Conservation (phyloP, 192 early-diverging fungal genomes). For the Coemansia sp. region DNA sequence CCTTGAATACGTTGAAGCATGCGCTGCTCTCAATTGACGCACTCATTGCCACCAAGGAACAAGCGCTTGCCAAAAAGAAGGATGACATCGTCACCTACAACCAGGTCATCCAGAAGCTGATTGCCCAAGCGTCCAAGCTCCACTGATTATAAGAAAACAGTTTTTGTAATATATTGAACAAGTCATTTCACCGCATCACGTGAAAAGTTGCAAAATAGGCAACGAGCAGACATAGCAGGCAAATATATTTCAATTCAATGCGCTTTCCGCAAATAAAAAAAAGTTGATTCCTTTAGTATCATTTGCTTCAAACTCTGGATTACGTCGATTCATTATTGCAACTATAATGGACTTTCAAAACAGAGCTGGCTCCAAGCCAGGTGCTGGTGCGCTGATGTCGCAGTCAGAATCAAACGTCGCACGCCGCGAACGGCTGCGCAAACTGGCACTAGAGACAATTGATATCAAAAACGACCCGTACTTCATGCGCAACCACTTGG, state of each 20-base stretch:
- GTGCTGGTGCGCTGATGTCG: conserved; percentile 85
- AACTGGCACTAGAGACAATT: conserved; percentile 93
- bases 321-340: background rate
- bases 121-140: conserved; percentile 41
- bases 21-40: conserved; percentile 28
- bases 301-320: background rate
- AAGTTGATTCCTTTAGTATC: background rate
- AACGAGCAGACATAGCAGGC: background rate
- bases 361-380: conserved; percentile 88
- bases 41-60: conserved; percentile 16
- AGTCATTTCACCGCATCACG: conserved; percentile 7
- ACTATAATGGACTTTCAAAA: conserved; percentile 76
- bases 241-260: conserved; percentile 7
- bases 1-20: conserved; percentile 1
- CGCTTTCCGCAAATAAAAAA: background rate
- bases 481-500: conserved; percentile 92
- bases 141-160: conserved; percentile 16
- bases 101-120: conserved; percentile 50
- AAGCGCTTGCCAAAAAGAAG: conserved; percentile 27
- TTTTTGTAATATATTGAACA: background rate
- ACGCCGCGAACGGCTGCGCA: conserved; percentile 91
- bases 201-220: background rate
- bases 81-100: conserved; percentile 43
- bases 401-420: conserved; percentile 86
- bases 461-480: conserved; percentile 97